A percentile compares a stretch with the other conserved stretches of the same genome.
Evolutionary conservation across 176 grass and related monocot genomes (phyloP).

Genomic region (Triticum monococcum): DNA sequence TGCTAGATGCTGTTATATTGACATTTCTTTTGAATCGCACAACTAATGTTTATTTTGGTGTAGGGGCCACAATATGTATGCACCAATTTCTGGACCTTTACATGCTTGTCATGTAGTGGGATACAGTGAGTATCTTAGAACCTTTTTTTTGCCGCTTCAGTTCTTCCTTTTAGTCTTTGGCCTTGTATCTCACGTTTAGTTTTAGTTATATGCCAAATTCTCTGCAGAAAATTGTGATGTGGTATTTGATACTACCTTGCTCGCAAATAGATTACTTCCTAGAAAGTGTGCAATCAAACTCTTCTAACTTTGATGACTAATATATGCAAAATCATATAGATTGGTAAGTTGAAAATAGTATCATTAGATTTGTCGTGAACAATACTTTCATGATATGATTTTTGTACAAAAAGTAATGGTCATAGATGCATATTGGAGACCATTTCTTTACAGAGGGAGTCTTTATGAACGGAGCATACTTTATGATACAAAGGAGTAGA

Average conservation of each 20-base stretch:
- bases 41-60: conserved; percentile 6
- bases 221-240: not conserved
- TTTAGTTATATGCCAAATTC: conserved; percentile 8
- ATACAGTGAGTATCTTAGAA: conserved; percentile 80
- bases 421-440: not conserved
- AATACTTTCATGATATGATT: not conserved
- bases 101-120: conserved; percentile 83
- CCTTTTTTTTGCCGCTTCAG: not conserved
- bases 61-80: conserved; percentile 97
- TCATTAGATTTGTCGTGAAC: not conserved
- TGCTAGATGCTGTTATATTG: conserved; percentile 10
- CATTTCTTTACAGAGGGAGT: no score
- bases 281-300: not conserved
- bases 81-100: conserved; percentile 94
- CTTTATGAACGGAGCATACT: not conserved
- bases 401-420: not conserved
- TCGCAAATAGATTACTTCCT: not conserved
- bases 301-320: not conserved
- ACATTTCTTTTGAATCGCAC: not conserved
- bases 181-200: not conserved
- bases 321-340: not conserved
- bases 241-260: not conserved
- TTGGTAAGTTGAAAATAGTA: not conserved
- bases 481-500: not conserved
- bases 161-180: not conserved